These are phyloP conservation scores for Clarireedia paspali DNA, from an alignment of 2,329 filamentous ascomycete species.

Conservation along the genomic window DNA sequence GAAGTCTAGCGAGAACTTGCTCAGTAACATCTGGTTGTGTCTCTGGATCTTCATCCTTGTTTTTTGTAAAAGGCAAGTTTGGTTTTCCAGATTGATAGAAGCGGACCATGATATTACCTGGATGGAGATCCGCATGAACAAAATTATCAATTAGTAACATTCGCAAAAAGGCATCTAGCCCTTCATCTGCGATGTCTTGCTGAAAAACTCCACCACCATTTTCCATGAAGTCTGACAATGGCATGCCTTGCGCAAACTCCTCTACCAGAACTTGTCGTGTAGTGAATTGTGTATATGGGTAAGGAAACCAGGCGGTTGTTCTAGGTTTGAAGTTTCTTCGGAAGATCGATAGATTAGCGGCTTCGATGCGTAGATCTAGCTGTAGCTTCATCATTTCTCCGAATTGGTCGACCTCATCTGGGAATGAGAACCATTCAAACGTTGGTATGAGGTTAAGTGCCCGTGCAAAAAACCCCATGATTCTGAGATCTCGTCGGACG, in stretches of 20 bases:
- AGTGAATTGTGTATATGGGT: constrained; percentile 85
- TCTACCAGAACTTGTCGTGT: constrained; percentile 89
- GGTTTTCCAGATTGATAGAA: constrained; percentile 82
- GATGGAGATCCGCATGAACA: constrained; percentile 91
- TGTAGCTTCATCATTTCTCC: constrained; percentile 99
- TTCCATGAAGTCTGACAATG: constrained; percentile 80
- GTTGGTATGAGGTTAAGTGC: constrained; percentile 82
- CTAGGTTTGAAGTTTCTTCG: constrained; percentile 83
- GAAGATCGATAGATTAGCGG: constrained; percentile 82
- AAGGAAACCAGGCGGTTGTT: constrained; percentile 94
- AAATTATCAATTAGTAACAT: constrained; percentile 98
- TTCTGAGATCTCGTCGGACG: constrained; percentile 82
- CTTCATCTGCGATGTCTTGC: constrained; percentile 88
- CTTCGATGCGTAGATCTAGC: constrained; percentile 88
- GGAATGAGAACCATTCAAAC: constrained; percentile 94
- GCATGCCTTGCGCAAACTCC: constrained; percentile 92
- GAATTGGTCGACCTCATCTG: constrained; percentile 89
- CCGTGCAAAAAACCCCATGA: constrained; percentile 88
- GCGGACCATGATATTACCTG: constrained; percentile 98
- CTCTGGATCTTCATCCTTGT: constrained; percentile 31
- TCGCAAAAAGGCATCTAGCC: constrained; percentile 87
- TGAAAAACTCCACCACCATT: constrained; percentile 90
- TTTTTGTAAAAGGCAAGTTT: constrained; percentile 46
- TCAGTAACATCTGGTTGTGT: constrained; percentile 72
- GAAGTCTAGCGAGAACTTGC: constrained; percentile 70